These are phyloP conservation scores for Carpinus fangiana DNA, from an alignment of 306 rosid genomes.

Conservation along the genomic window DNA sequence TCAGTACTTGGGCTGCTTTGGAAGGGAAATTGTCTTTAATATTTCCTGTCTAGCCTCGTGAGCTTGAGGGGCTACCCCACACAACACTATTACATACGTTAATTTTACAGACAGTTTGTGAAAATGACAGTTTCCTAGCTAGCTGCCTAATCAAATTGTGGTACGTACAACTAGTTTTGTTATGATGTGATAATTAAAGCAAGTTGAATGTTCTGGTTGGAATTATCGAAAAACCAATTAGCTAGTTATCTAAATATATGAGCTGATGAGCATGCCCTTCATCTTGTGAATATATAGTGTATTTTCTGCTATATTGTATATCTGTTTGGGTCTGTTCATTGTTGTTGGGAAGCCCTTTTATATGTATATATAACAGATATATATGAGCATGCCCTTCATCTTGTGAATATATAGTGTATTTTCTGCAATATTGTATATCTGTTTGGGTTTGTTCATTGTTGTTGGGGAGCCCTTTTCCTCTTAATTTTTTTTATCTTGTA, in stretches of 20 bases:
- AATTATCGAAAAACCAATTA: not conserved
- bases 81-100: not conserved
- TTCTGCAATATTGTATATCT: no score
- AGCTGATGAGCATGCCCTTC: not conserved
- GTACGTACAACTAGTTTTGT: not conserved
- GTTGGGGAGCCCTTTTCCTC: no score
- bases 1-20: slow-evolving; percentile 24
- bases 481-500: no score
- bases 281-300: not conserved
- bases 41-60: slow-evolving; percentile 45
- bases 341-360: no score
- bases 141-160: not conserved
- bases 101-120: not conserved
- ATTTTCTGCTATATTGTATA: no score
- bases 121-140: not conserved
- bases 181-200: not conserved
- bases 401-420: not conserved
- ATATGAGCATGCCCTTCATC: not conserved
- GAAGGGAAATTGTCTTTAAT: slow-evolving; percentile 41
- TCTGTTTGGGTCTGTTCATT: no score
- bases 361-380: no score
- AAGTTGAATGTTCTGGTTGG: not conserved
- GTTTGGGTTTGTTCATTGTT: no score
- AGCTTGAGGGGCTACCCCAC: slow-evolving; percentile 20
- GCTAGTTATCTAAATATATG: no score